These are phyloP conservation scores for Xylaria arbuscula DNA, from an alignment of 2,329 filamentous ascomycete species.

Conservation along the genomic window DNA sequence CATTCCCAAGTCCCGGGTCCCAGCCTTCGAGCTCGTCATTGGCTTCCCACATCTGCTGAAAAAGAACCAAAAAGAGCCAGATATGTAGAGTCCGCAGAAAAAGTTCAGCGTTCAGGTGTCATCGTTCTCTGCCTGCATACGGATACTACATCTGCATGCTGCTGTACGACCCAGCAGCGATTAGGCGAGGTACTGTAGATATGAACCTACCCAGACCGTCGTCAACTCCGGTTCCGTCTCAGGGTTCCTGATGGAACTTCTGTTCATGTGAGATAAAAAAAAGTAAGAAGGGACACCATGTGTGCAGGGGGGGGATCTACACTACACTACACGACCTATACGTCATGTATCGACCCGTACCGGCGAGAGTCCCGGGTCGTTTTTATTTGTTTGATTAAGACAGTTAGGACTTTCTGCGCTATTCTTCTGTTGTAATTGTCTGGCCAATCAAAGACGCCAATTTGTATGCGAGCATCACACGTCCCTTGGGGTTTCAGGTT, in stretches of 20 bases:
- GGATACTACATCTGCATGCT: constrained; percentile 3
- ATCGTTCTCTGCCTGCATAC: constrained; percentile 32
- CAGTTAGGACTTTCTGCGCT: neutral
- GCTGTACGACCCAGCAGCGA: constrained; percentile 14
- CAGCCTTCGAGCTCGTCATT: constrained; percentile 23
- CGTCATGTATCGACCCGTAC: neutral
- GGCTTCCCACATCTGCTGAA: constrained; percentile 37
- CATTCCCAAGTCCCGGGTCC: constrained; percentile 19
- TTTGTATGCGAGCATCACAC: constrained; percentile 14
- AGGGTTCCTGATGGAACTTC: neutral
- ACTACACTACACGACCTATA: neutral
- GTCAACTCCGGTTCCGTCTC: constrained; percentile 29
- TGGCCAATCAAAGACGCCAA: constrained; percentile 13
- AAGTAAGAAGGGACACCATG: neutral
- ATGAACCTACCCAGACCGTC: constrained; percentile 21
- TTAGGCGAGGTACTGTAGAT: neutral
- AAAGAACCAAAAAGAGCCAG: constrained; percentile 9
- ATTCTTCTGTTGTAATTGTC: neutral
- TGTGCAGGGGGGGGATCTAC: neutral
- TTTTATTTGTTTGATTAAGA: neutral
- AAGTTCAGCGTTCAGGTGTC: constrained; percentile 37
- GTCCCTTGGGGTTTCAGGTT: constrained; percentile 28
- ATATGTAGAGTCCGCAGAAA: constrained; percentile 5
- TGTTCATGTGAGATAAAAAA: neutral
- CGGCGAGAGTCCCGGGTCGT: neutral